Base-by-base conservation (phyloP, 2,329 filamentous ascomycete genomes). In the Nigrospora osmanthi region DNA sequence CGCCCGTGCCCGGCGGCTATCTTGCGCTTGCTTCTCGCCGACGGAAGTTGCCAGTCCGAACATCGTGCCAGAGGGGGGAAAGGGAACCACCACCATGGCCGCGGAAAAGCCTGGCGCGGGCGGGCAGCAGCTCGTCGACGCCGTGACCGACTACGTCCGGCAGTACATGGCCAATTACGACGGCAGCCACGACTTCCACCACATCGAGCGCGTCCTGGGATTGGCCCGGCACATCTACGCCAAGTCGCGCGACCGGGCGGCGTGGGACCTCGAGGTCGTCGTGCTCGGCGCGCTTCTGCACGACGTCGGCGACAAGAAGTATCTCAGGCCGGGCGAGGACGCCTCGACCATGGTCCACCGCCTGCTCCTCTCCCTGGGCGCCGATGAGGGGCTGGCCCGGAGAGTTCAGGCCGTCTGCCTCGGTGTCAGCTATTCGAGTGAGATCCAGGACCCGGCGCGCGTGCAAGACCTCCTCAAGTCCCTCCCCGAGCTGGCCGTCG, bases 251-350 rank as follows among this genome's bases (percentile, higher is more conserved):
- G 45, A 54, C 12, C 38, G 36, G 5, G 46, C 53, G 35, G 38
- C 57, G 15, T 58, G 68, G 30, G 73, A 87, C 59, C 67, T 66
- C 4, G 67, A 71, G 11, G 63, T 81, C 23, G 71, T 93, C 51
- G 78, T 79, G 28, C 80, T 94, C 23, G 71, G 80, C 2, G 87
- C 86, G 2, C 73, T 90, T 5, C 75, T 91, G n/a, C 90, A 95
- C 67, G 90, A 95, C 56, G 83, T 95, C 15, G 88, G 87, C 49
- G 90, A 95, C 67, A 81, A 77, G 62, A 95, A 95, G 67, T 95
- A 95, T 62, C 63, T 82, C 14, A 58, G 69, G 45, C 69, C 75
- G 1, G 75, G 72, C 45, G 71, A 83, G 52, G 75, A 83, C 58
- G 58, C 69, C 4, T 69, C 75, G 3, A 79, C 75, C 13, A 66